Percentiles rank a stretch among this genome's conserved stretches.
phyloP scores from a whole-genome alignment of 2,329 filamentous ascomycete genomes.

The Magnaporthiopsis poae region DNA sequence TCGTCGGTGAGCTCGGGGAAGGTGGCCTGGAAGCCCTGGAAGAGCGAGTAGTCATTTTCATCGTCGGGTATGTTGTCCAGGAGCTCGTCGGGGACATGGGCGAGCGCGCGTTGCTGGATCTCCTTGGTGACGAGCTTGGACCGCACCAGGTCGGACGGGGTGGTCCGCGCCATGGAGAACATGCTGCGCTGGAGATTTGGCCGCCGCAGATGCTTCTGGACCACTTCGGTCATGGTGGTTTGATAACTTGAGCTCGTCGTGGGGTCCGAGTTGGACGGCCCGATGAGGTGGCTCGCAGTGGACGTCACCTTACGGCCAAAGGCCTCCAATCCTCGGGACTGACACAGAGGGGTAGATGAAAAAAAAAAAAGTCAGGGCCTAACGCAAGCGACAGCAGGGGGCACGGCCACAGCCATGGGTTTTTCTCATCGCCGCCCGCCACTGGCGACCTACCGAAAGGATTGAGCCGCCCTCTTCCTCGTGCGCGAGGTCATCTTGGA shows the following conservation, averaged over 20 bases:
- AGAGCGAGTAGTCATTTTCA: constrained; percentile 79
- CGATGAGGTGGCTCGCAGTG: constrained; percentile 83
- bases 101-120: constrained; percentile 85
- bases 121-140: constrained; percentile 82
- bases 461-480: constrained; percentile 41
- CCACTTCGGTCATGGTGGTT: constrained; percentile 72
- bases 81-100: constrained; percentile 81
- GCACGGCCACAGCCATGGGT: neutral
- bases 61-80: constrained; percentile 80
- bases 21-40: constrained; percentile 90
- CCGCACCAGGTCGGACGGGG: constrained; percentile 86
- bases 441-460: constrained; percentile 22
- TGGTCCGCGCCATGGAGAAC: constrained; percentile 82
- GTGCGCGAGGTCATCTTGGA: constrained; percentile 33
- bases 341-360: constrained; percentile 8
- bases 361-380: neutral
- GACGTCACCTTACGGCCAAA: constrained; percentile 92
- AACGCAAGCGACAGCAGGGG: neutral
- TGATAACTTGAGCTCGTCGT: constrained; percentile 61
- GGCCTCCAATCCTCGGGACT: constrained; percentile 82
- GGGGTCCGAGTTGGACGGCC: constrained; percentile 46
- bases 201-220: constrained; percentile 72
- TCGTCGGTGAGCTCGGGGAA: constrained; percentile 64
- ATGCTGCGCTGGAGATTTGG: constrained; percentile 79
- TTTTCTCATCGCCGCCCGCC: neutral